Evolutionary conservation across 495 filamentous ascomycete species (phyloP).

Genomic region (Hypoxylon intermedium): DNA sequence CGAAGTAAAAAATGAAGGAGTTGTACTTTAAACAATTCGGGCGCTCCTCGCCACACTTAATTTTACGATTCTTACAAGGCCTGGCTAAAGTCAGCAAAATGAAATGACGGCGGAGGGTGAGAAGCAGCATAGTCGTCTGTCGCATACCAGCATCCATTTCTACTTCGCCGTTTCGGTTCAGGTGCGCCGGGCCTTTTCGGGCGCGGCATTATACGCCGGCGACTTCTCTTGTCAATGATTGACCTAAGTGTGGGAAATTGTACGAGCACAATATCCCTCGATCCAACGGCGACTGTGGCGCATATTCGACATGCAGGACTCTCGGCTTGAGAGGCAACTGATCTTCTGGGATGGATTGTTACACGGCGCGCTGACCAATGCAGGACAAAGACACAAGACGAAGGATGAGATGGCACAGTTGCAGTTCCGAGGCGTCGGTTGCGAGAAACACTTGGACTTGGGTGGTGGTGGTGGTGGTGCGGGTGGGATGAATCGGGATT

Average conservation of each 20-base stretch:
- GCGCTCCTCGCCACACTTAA: constrained; percentile 88
- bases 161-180: constrained; percentile 74
- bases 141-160: constrained; percentile 84
- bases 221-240: constrained; percentile 26
- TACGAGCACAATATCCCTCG: constrained; percentile 45
- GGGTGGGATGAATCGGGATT: constrained; percentile 1
- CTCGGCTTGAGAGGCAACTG: constrained; percentile 35
- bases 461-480: constrained; percentile 6
- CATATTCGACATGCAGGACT: constrained; percentile 44
- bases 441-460: constrained; percentile 14
- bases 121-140: constrained; percentile 21
- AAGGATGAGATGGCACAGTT: constrained; percentile 35
- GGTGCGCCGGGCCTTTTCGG: constrained; percentile 70
- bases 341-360: constrained; percentile 33
- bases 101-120: not conserved
- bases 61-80: constrained; percentile 85
- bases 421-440: constrained; percentile 31
- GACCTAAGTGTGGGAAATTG: constrained; percentile 42
- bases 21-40: constrained; percentile 71
- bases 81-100: constrained; percentile 47
- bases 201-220: constrained; percentile 65
- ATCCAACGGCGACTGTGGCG: constrained; percentile 38
- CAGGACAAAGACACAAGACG: constrained; percentile 22
- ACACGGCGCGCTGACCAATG: constrained; percentile 38
- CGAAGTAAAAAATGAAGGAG: constrained; percentile 9